These are phyloP conservation scores for Mollisia scopiformis DNA, from an alignment of 2,329 filamentous ascomycete species.

Conservation along the genomic window DNA sequence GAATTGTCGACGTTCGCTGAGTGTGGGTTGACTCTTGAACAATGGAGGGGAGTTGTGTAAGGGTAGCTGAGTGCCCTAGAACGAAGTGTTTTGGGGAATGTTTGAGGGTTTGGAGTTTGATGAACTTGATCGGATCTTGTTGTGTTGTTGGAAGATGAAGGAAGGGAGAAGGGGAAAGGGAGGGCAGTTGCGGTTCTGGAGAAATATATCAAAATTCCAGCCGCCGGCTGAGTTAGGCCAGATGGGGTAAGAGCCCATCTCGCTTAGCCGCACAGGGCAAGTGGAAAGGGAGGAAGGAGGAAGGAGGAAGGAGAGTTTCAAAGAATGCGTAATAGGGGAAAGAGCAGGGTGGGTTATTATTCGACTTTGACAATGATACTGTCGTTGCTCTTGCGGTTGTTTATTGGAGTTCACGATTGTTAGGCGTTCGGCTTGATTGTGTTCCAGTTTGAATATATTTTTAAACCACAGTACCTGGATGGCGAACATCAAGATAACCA, in stretches of 20 bases:
- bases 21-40: constrained; percentile 65
- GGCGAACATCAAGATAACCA: too few species aligned
- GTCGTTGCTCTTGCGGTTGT: not conserved
- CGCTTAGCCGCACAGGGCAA: too few species aligned
- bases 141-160: constrained; percentile 27
- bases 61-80: constrained; percentile 93
- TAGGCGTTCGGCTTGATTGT: too few species aligned
- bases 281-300: not conserved
- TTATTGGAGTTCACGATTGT: not conserved
- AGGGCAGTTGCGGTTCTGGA: constrained; percentile 28
- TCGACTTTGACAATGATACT: too few species aligned
- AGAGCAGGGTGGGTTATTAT: too few species aligned
- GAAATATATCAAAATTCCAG: constrained; percentile 30
- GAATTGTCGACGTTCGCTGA: constrained; percentile 46
- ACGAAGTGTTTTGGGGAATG: constrained; percentile 42
- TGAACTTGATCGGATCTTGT: constrained; percentile 36
- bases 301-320: too few species aligned
- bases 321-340: not conserved
- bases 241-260: not conserved
- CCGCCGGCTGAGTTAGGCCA: constrained; percentile 25
- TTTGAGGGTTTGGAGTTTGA: constrained; percentile 32
- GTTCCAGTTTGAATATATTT: too few species aligned
- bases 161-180: constrained; percentile 26
- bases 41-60: constrained; percentile 67
- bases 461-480: too few species aligned